Base-by-base conservation (phyloP, 129 eudicot genomes). In the Arctium minus region DNA sequence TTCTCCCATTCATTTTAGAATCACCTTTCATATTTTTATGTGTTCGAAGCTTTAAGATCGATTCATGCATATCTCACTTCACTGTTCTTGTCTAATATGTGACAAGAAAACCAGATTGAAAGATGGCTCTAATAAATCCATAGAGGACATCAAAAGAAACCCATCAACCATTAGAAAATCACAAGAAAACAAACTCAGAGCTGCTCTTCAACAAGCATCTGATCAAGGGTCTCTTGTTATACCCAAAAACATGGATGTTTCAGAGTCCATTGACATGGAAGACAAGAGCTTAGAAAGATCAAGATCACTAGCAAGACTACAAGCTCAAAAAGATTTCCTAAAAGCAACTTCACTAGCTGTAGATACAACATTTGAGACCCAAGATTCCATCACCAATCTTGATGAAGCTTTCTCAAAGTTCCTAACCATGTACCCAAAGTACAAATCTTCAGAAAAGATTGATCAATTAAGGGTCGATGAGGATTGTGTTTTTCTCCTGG, bases 121-220 rank as follows among this genome's bases (percentile, higher is more conserved):
- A 71, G 93, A 91, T 81, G 96, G 90, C 67, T 85, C 92, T 22
- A 88, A 81, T 56, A 86, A 50, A 50, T 60, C 93, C 46, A 74
- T 73, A 2, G 87, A 88, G 6, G 94, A 76, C 37, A 73, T 85
- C 73, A 88, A 91, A 83, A 86, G 86, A 60, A 92, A 88, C 87
- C 86, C 96, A 48, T 90, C 97, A 75, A 72, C 80, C 18, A 86
- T 86, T n/a, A 84, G 89, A 68, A 92, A 88, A 86, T 83, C 84
- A 76, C 98, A 92, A 40, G 97, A 95, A 79, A 86, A 85, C 78
- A 92, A 90, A 83, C 92, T 95, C 70, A 88, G 90, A 76, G 92
- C 90, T 70, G 97, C 97, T 87, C 94, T 95, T 27, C 94, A 95
- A 84, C 94, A 91, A 89, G 98, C 98, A 46, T 92, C 97, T 82